phyloP scores from a whole-genome alignment of 768 basidiomycete genomes.

The Tulasnella sp. region DNA sequence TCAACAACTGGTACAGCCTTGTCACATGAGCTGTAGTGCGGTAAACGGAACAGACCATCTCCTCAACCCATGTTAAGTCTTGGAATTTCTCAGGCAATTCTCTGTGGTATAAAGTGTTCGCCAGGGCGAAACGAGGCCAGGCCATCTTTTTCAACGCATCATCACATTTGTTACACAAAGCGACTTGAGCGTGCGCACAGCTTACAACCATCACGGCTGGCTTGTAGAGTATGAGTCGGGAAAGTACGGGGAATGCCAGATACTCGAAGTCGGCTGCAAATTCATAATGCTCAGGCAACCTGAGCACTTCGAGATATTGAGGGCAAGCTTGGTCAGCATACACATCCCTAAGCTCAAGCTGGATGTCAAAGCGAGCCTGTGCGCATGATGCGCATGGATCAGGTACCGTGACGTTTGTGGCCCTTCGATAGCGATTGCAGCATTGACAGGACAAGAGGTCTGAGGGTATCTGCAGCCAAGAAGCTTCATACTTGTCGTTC shows the following conservation, averaged over 20 bases:
- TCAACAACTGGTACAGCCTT: not conserved
- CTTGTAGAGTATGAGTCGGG: not conserved
- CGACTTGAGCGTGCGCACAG: not conserved
- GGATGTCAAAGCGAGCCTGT: not conserved
- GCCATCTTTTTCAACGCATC: not conserved
- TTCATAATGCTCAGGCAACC: not conserved
- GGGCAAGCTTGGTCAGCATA: not conserved
- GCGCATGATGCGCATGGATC: not conserved
- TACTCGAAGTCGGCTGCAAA: not conserved
- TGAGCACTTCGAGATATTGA: not conserved
- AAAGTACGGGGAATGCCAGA: not conserved
- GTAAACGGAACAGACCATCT: constrained; percentile 11
- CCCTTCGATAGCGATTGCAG: not conserved
- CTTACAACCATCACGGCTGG: not conserved
- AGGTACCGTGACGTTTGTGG: not conserved
- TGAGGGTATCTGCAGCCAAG: not conserved
- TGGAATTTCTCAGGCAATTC: not conserved
- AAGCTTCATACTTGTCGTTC: not conserved
- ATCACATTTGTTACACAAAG: not conserved
- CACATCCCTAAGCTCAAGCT: not conserved
- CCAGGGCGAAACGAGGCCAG: not conserved
- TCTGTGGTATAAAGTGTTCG: constrained; percentile 2
- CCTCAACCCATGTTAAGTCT: constrained; percentile 13
- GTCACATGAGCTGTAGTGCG: constrained; percentile 8
- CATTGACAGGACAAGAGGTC: not conserved